These are phyloP conservation scores for Mariannaea elegans DNA, from an alignment of 2,329 filamentous ascomycete genomes.

Conservation along the genomic window DNA sequence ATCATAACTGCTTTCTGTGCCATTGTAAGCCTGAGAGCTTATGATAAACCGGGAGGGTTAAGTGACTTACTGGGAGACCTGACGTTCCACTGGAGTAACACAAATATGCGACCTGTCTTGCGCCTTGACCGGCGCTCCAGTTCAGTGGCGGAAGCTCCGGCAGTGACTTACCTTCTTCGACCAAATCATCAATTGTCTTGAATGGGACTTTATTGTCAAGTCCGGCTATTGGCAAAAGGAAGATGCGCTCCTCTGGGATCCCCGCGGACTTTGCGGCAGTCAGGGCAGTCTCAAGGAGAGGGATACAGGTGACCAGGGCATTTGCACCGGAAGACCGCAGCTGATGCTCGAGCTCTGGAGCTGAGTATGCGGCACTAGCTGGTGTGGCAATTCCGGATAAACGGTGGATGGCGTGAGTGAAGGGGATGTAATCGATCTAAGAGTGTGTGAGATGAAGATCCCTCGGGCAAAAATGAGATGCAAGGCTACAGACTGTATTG, in stretches of 20 bases:
- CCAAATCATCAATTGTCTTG: conserved; percentile 72
- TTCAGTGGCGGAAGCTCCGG: conserved; percentile 63
- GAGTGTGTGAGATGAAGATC: not conserved
- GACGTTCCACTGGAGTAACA: conserved; percentile 86
- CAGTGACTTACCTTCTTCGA: conserved; percentile 66
- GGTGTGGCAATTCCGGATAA: conserved; percentile 78
- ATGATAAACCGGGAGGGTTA: not conserved
- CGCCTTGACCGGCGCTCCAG: conserved; percentile 72
- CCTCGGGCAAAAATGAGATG: not conserved
- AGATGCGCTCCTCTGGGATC: conserved; percentile 71
- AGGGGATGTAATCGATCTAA: conserved; percentile 77
- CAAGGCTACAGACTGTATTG: conserved; percentile 70
- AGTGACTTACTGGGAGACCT: conserved; percentile 70
- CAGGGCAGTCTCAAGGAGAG: conserved; percentile 70
- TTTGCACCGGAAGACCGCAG: conserved; percentile 74
- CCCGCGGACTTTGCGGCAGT: conserved; percentile 70
- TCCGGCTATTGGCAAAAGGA: conserved; percentile 74
- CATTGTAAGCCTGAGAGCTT: conserved; percentile 13
- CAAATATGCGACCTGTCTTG: conserved; percentile 75
- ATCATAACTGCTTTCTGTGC: conserved; percentile 83
- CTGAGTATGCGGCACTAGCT: conserved; percentile 79
- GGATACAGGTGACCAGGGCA: conserved; percentile 75
- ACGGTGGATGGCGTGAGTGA: conserved; percentile 78
- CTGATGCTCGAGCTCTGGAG: conserved; percentile 75
- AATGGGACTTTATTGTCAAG: conserved; percentile 60